Evolutionary conservation across 2,329 filamentous ascomycete genomes (phyloP), one percentile per base, ranked within the genome.

Genomic region (Aspergillus niger): DNA sequence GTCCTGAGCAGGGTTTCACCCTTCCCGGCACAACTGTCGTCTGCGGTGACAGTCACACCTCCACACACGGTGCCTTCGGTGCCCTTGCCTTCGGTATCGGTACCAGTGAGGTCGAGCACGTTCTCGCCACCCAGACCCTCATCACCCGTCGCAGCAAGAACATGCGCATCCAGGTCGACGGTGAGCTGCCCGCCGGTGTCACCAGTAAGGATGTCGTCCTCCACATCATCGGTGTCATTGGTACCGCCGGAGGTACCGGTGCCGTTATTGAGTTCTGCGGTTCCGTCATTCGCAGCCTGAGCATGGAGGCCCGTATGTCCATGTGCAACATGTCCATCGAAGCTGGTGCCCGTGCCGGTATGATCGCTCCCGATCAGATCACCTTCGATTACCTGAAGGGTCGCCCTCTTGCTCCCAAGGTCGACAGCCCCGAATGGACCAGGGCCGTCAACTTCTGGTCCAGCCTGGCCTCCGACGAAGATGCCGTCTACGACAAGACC

Each of bases 301-400:
- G 91, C 78, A 97, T 99, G 86, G 95, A 98, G 79, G 95, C 94
- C 47, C 88, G 95, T 68, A 98, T 99, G 95, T 97, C 93, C 65
- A 96, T 99, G 76, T 98, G 95, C 83, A 99, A 99, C 82, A 98
- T 98, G 95, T 92, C 93, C 13, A 97, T 98, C 69, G 95, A 99
- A 82, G 95, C 85, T 68, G 95, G 95, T 78, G 95, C 95, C 51
- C 86, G 95, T 80, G 94, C 94, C 62, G 95, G 95, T 67, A 96
- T 99, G 92, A 89, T 99, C 61, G 95, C 95, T 8, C 95, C 95
- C 5, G 95, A 99, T 72, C 89, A 97, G 73, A 90, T 83, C 60
- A 98, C 95, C 28, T 97, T 97, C 70, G 91, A 96, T 67, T 99
- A 98, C 75, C 89, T 99, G 71, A 95, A 95, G 82, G 91, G 90